A percentile compares a stretch with the other conserved stretches of the same genome.
phyloP scores from a whole-genome alignment of 31 red algal species.

The Asparagopsis taxiformis region DNA sequence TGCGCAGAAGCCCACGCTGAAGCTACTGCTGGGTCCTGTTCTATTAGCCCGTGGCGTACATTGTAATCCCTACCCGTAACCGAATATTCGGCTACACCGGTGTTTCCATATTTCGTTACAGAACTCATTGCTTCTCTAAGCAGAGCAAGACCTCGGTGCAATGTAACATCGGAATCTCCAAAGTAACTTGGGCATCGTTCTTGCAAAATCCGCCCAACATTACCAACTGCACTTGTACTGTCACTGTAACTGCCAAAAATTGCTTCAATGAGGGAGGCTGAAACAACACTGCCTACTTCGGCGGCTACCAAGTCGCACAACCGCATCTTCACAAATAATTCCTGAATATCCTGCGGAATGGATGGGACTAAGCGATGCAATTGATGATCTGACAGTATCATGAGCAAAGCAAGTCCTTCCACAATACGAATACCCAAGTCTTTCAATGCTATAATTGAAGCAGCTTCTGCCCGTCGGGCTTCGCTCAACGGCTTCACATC shows the following conservation, averaged over 20 bases:
- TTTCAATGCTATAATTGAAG: conserved; percentile 42
- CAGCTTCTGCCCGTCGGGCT: conserved; percentile 38
- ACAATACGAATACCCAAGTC: conserved; percentile 32
- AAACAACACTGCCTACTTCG: conserved; percentile 33
- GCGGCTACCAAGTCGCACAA: conserved; percentile 68
- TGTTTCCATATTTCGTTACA: conserved; percentile 1
- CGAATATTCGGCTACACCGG: not conserved
- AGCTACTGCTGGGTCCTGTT: not conserved
- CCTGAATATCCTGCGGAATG: conserved; percentile 33
- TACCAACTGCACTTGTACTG: conserved; percentile 37
- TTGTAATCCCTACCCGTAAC: conserved; percentile 5
- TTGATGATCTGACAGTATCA: conserved; percentile 77
- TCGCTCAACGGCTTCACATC: conserved; percentile 27
- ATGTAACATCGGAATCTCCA: conserved; percentile 59
- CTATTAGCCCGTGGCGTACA: conserved; percentile 16
- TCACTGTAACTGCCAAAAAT: conserved; percentile 65
- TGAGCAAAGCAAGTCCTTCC: conserved; percentile 68
- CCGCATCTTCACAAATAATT: conserved; percentile 38
- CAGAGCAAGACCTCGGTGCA: conserved; percentile 75
- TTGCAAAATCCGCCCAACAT: conserved; percentile 50
- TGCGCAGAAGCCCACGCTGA: conserved; percentile 27
- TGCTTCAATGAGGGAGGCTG: conserved; percentile 66
- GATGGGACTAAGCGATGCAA: conserved; percentile 65
- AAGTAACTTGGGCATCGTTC: conserved; percentile 81
- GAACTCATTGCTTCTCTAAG: conserved; percentile 42